phyloP scores from a whole-genome alignment of 768 basidiomycete genomes.

The Mycena floridula region DNA sequence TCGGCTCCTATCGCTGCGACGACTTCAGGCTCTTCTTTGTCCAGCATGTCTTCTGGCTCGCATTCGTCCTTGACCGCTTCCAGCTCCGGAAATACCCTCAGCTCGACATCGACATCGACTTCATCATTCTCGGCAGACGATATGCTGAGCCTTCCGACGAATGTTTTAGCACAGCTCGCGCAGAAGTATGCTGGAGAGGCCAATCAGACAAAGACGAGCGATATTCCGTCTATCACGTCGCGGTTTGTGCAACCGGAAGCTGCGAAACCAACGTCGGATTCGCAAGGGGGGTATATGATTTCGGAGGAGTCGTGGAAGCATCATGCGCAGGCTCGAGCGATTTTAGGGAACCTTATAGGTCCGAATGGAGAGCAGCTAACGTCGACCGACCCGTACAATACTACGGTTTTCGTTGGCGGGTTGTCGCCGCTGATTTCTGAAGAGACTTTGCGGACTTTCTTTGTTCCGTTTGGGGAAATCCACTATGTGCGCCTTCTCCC shows the following conservation, averaged over 20 bases:
- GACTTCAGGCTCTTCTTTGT: constrained; percentile 29
- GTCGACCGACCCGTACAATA: constrained; percentile 92
- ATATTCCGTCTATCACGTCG: constrained; percentile 18
- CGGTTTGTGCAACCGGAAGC: constrained; percentile 21
- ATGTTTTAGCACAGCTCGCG: constrained; percentile 40
- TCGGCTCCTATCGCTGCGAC: constrained; percentile 61
- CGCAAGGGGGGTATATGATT: constrained; percentile 54
- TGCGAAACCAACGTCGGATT: constrained; percentile 30
- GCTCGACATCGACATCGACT: constrained; percentile 46
- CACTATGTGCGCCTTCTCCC: constrained; percentile 61
- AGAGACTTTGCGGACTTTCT: constrained; percentile 87
- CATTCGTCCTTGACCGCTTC: constrained; percentile 46
- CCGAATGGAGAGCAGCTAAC: constrained; percentile 84
- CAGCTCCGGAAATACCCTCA: constrained; percentile 43
- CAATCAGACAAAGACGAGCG: constrained; percentile 18
- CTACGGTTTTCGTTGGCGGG: constrained; percentile 92
- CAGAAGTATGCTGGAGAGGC: constrained; percentile 38
- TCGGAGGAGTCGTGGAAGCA: constrained; percentile 82
- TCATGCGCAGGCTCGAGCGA: constrained; percentile 76
- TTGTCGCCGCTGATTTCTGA: constrained; percentile 84
- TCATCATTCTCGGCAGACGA: constrained; percentile 47
- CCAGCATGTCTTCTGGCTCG: constrained; percentile 25
- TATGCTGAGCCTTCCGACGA: constrained; percentile 40
- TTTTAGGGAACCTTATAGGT: constrained; percentile 77
- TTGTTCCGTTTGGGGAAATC: constrained; percentile 88